These are phyloP conservation scores for Neonectria ditissima DNA, from an alignment of 2,329 filamentous ascomycete species.

Conservation along the genomic window DNA sequence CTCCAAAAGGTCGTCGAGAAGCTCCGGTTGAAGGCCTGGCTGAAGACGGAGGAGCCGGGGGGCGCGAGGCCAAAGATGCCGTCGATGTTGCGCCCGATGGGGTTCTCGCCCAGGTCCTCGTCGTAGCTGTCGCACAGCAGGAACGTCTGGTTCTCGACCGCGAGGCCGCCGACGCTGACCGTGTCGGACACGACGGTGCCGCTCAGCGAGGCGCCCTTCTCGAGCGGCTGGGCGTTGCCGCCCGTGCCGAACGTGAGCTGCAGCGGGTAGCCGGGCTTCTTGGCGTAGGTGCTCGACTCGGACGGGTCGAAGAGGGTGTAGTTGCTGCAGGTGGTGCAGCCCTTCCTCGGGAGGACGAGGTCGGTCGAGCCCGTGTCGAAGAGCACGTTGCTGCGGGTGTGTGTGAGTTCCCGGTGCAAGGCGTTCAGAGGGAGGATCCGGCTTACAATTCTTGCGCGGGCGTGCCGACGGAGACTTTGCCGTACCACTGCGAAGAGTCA, in stretches of 20 bases:
- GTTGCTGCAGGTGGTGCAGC: conserved; percentile 46
- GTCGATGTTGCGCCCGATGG: conserved; percentile 40
- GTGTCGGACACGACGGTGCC: conserved; percentile 47
- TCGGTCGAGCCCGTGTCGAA: conserved; percentile 48
- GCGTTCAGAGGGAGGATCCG: neutral
- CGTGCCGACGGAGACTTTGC: conserved; percentile 36
- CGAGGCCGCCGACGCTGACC: conserved; percentile 42
- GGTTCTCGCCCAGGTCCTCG: conserved; percentile 40
- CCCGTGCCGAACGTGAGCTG: conserved; percentile 43
- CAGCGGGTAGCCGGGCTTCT: conserved; percentile 32
- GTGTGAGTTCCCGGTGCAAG: neutral
- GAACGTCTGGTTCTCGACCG: conserved; percentile 44
- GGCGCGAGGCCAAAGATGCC: conserved; percentile 49
- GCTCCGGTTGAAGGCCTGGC: conserved; percentile 16
- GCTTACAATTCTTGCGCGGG: conserved; percentile 47
- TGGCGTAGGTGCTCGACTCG: conserved; percentile 46
- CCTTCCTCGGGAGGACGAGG: conserved; percentile 45
- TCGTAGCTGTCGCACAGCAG: conserved; percentile 48
- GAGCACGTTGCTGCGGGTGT: conserved; percentile 45
- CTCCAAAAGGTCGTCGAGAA: conserved; percentile 45
- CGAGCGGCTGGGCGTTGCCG: conserved; percentile 45
- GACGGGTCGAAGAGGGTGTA: conserved; percentile 43
- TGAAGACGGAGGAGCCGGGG: conserved; percentile 26
- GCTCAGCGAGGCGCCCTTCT: conserved; percentile 35
- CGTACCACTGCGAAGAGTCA: conserved; percentile 28